These are phyloP conservation scores for Ophiosphaerella narmari DNA, from an alignment of 2,329 filamentous ascomycete species.

Conservation along the genomic window DNA sequence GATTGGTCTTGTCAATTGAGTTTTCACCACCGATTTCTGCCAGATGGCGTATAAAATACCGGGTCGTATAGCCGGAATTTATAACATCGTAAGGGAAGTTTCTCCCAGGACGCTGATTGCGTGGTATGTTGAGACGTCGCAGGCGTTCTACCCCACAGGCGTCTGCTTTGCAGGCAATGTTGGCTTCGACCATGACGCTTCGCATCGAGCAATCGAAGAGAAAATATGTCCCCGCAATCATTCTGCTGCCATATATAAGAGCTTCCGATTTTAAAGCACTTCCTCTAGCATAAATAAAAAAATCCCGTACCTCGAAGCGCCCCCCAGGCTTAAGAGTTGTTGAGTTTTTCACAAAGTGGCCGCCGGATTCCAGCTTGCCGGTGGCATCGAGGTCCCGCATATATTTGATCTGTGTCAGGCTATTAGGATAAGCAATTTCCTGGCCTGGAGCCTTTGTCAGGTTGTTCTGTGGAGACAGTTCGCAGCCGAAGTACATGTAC, in stretches of 20 bases:
- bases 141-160: conserved; percentile 1
- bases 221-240: background rate
- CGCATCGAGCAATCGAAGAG: conserved; percentile 9
- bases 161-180: conserved; percentile 1
- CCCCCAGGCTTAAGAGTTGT: background rate
- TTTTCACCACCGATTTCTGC: background rate
- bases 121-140: conserved; percentile 1
- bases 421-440: background rate
- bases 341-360: background rate
- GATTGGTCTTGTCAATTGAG: background rate
- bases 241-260: conserved; percentile 2
- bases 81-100: conserved; percentile 2
- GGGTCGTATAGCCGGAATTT: background rate
- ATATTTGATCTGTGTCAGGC: background rate
- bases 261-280: background rate
- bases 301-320: background rate
- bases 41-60: background rate
- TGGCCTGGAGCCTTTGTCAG: background rate
- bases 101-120: background rate
- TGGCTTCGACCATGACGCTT: conserved; percentile 8
- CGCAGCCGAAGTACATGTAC: conserved; percentile 9
- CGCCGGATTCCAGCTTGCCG: background rate
- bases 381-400: conserved; percentile 2
- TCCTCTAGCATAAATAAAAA: conserved; percentile 3
- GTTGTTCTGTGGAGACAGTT: conserved; percentile 1